A percentile compares a stretch with the other conserved stretches of the same genome.
These are phyloP conservation scores for Amanita jacksonii DNA, from an alignment of 768 basidiomycete genomes.

Conservation along the genomic window DNA sequence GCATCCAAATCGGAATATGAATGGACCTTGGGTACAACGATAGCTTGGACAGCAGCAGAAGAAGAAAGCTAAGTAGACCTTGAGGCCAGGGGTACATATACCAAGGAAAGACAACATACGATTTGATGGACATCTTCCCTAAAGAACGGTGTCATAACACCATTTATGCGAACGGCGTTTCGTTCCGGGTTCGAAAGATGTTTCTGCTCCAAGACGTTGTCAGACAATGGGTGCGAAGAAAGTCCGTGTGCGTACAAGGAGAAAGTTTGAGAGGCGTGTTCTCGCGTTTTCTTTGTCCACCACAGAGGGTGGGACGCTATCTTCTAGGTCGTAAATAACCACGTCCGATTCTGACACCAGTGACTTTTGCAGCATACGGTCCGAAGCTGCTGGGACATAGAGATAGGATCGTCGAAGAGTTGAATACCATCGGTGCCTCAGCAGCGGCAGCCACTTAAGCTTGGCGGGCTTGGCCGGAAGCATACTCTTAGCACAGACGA, in stretches of 20 bases:
- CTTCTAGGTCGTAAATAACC: slow-evolving; percentile 84
- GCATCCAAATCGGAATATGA: slow-evolving; percentile 53
- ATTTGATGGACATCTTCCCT: slow-evolving; percentile 51
- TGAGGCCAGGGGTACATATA: neutral
- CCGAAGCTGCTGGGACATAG: slow-evolving; percentile 75
- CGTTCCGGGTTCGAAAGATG: slow-evolving; percentile 34
- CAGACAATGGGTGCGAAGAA: neutral
- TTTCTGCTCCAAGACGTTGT: slow-evolving; percentile 13
- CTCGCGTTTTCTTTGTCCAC: slow-evolving; percentile 55
- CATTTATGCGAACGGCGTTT: slow-evolving; percentile 69
- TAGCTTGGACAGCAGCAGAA: slow-evolving; percentile 38
- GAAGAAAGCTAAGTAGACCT: slow-evolving; percentile 10
- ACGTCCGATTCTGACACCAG: slow-evolving; percentile 55
- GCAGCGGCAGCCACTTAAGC: too few relatives aligned
- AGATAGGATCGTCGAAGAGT: slow-evolving; percentile 48
- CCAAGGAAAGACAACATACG: slow-evolving; percentile 32
- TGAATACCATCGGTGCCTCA: neutral
- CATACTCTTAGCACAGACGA: too few relatives aligned
- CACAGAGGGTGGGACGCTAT: slow-evolving; percentile 65
- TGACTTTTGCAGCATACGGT: slow-evolving; percentile 77
- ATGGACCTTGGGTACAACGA: slow-evolving; percentile 85
- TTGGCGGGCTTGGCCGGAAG: neutral
- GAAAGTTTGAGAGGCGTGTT: slow-evolving; percentile 40
- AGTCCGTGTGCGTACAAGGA: neutral
- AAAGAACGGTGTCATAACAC: slow-evolving; percentile 56